A percentile compares a stretch with the other conserved stretches of the same genome.
Evolutionary conservation across 1,284 basidiomycete species (phyloP).

Genomic region (Bondarzewia mesenterica): DNA sequence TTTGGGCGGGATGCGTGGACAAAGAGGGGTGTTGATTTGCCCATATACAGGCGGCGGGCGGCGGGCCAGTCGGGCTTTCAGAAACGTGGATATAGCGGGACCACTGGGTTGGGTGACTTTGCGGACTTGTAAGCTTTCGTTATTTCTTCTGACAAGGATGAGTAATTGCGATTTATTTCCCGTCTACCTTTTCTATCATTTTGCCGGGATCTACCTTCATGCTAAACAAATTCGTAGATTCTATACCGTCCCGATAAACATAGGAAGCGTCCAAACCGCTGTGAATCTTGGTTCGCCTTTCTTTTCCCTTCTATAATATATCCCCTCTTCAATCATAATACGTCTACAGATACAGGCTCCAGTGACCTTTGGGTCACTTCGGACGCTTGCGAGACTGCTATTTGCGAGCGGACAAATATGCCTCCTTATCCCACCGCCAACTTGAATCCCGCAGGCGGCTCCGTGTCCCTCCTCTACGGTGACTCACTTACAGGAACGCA

Average conservation of each 20-base stretch:
- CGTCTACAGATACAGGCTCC: slow-evolving; percentile 27
- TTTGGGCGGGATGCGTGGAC: background rate
- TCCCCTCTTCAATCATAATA: background rate
- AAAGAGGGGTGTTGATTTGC: slow-evolving; percentile 6
- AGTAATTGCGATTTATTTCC: background rate
- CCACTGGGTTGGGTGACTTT: slow-evolving; percentile 11
- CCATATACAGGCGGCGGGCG: slow-evolving; percentile 2
- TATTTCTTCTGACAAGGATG: background rate
- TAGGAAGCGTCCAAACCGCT: slow-evolving; percentile 20
- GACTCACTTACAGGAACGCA: slow-evolving; percentile 30
- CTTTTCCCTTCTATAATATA: background rate
- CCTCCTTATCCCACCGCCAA: slow-evolving; percentile 20
- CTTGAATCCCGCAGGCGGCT: slow-evolving; percentile 17
- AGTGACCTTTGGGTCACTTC: slow-evolving; percentile 30
- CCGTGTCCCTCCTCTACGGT: slow-evolving; percentile 24
- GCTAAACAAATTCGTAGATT: slow-evolving; percentile 17
- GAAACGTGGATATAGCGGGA: slow-evolving; percentile 9
- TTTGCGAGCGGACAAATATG: slow-evolving; percentile 12
- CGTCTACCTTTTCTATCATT: background rate
- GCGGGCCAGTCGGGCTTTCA: background rate
- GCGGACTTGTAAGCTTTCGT: slow-evolving; percentile 10
- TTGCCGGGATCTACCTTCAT: background rate
- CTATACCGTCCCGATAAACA: slow-evolving; percentile 22
- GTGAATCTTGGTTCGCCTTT: slow-evolving; percentile 20
- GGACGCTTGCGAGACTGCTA: slow-evolving; percentile 19